These are phyloP conservation scores for Alternaria consortialis DNA, from an alignment of 2,329 filamentous ascomycete species.

Conservation along the genomic window DNA sequence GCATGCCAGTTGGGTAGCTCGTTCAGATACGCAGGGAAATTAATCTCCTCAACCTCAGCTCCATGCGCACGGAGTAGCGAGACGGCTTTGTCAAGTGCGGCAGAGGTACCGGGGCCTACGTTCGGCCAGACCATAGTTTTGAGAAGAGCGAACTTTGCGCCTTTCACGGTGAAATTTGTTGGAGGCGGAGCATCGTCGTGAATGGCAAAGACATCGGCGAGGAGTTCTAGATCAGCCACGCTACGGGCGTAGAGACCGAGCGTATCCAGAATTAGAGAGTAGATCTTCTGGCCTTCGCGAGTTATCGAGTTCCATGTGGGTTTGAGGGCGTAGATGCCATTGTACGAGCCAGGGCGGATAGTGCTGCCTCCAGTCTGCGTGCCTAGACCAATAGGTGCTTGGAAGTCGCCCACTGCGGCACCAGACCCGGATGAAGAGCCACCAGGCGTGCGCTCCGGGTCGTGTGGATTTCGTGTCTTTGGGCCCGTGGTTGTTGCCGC, in stretches of 20 bases:
- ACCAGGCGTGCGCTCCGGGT: conserved; percentile 65
- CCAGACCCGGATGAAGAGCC: conserved; percentile 74
- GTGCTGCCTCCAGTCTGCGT: conserved; percentile 73
- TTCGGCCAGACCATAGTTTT: conserved; percentile 61
- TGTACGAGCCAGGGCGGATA: conserved; percentile 71
- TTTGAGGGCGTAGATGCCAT: conserved; percentile 71
- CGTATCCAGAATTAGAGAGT: conserved; percentile 68
- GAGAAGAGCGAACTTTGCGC: conserved; percentile 63
- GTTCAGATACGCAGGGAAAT: conserved; percentile 54
- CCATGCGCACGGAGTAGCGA: conserved; percentile 55
- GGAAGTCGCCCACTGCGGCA: conserved; percentile 71
- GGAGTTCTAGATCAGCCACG: conserved; percentile 65
- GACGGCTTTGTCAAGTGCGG: conserved; percentile 48
- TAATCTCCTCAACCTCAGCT: conserved; percentile 65
- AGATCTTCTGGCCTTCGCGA: conserved; percentile 68
- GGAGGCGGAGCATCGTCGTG: conserved; percentile 57
- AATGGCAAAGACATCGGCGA: conserved; percentile 64
- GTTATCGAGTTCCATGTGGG: conserved; percentile 72
- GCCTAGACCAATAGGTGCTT: conserved; percentile 68
- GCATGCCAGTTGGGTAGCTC: conserved; percentile 62
- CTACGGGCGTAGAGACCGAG: conserved; percentile 68
- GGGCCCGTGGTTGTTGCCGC: conserved; percentile 65
- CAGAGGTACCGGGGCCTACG: conserved; percentile 47
- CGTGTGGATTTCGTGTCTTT: conserved; percentile 66
- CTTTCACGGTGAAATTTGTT: conserved; percentile 52